A percentile compares a stretch with the other conserved stretches of the same genome.
Evolutionary conservation across 805 yeast genomes (phyloP).

Genomic region (Metahyphopichia silvanorum): DNA sequence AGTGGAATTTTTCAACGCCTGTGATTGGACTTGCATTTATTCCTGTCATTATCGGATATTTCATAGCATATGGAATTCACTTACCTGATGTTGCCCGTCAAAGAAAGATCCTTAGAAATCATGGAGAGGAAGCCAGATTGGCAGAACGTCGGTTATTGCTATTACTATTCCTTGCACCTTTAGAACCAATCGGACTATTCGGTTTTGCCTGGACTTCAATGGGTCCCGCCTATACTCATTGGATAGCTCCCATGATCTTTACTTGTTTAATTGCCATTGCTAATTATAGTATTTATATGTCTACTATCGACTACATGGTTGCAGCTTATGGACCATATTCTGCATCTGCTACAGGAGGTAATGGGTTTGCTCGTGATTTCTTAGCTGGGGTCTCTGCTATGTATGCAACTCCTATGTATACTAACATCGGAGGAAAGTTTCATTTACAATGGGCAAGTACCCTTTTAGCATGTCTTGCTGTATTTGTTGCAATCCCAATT

Average conservation of each 20-base stretch:
- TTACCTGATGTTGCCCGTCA: constrained; percentile 32
- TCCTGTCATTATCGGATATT: constrained; percentile 31
- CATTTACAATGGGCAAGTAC: constrained; percentile 40
- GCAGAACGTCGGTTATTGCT: constrained; percentile 28
- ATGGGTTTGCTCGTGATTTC: constrained; percentile 40
- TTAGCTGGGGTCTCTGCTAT: constrained; percentile 38
- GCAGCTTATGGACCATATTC: constrained; percentile 41
- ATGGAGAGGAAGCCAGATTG: constrained; percentile 22
- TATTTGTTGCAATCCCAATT: constrained; percentile 32
- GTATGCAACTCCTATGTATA: constrained; percentile 36
- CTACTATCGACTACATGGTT: constrained; percentile 43
- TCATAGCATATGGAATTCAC: constrained; percentile 32
- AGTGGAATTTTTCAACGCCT: constrained; percentile 34
- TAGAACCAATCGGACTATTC: constrained; percentile 36
- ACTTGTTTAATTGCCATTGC: constrained; percentile 36
- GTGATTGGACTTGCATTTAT: constrained; percentile 31
- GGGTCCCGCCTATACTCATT: constrained; percentile 35
- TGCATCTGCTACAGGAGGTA: constrained; percentile 43
- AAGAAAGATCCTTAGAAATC: constrained; percentile 13
- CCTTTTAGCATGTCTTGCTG: constrained; percentile 30
- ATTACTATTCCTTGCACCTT: constrained; percentile 34
- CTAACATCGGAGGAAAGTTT: constrained; percentile 23
- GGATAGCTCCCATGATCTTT: constrained; percentile 42
- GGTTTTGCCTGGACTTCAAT: constrained; percentile 42
- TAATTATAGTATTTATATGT: constrained; percentile 39